These are phyloP conservation scores for Aureobasidium sp. DNA, from an alignment of 2,329 filamentous ascomycete species.

Conservation along the genomic window DNA sequence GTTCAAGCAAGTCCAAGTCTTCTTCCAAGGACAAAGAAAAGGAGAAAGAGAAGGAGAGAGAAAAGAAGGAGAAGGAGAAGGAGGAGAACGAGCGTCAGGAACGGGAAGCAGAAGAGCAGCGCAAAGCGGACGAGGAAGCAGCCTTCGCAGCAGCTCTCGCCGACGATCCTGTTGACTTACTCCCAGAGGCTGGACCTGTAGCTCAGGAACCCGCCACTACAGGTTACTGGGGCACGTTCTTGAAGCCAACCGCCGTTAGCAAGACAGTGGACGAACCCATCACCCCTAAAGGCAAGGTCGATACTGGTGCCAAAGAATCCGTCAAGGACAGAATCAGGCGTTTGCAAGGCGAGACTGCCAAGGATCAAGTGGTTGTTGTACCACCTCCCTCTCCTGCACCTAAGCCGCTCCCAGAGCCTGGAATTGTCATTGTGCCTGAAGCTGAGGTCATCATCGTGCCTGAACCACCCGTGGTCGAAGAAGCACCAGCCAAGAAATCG, in stretches of 20 bases:
- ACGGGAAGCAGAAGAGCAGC: slow-evolving; percentile 27
- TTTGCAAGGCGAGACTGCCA: slow-evolving; percentile 30
- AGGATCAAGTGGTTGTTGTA: background rate
- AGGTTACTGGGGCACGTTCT: slow-evolving; percentile 39
- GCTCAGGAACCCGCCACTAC: slow-evolving; percentile 29
- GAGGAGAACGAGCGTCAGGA: slow-evolving; percentile 33
- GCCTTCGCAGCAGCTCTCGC: slow-evolving; percentile 30
- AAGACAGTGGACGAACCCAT: slow-evolving; percentile 34
- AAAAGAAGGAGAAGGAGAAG: slow-evolving; percentile 31
- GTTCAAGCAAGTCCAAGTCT: slow-evolving; percentile 29
- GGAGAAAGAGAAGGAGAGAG: slow-evolving; percentile 38
- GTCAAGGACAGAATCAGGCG: slow-evolving; percentile 49
- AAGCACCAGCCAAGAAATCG: slow-evolving; percentile 14
- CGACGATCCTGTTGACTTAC: slow-evolving; percentile 29
- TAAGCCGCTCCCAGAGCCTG: slow-evolving; percentile 23
- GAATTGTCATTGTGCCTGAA: slow-evolving; percentile 18
- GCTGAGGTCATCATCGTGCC: background rate
- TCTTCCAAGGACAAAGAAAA: slow-evolving; percentile 29
- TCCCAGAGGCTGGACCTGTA: slow-evolving; percentile 25
- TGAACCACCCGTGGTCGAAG: slow-evolving; percentile 11
- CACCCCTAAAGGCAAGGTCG: slow-evolving; percentile 36
- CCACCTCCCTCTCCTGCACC: slow-evolving; percentile 20
- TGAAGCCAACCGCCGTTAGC: slow-evolving; percentile 41
- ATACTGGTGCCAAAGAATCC: slow-evolving; percentile 36
- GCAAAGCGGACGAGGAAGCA: slow-evolving; percentile 28